Evolutionary conservation across 2,329 filamentous ascomycete genomes (phyloP).

Genomic region (Alternaria burnsii): DNA sequence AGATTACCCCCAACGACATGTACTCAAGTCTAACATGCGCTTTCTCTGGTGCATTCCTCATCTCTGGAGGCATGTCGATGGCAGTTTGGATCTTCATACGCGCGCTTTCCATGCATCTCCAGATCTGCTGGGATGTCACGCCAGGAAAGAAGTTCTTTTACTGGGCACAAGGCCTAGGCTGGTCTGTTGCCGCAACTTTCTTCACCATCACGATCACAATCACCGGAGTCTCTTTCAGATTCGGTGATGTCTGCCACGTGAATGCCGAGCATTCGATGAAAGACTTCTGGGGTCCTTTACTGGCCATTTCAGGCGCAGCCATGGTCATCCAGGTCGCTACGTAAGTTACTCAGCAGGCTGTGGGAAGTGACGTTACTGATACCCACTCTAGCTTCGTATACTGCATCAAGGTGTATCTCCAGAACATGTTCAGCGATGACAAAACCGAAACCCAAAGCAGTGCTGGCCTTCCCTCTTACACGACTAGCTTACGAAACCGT

Average conservation of each 20-base stretch:
- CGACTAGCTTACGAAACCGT: slow-evolving; percentile 77
- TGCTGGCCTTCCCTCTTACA: slow-evolving; percentile 73
- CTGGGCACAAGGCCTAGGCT: slow-evolving; percentile 79
- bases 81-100: slow-evolving; percentile 92
- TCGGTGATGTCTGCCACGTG: slow-evolving; percentile 91
- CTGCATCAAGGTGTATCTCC: slow-evolving; percentile 93
- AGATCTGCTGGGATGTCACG: slow-evolving; percentile 96
- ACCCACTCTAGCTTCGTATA: slow-evolving; percentile 64
- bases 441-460: slow-evolving; percentile 69
- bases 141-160: slow-evolving; percentile 92
- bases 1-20: slow-evolving; percentile 95
- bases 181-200: slow-evolving; percentile 81
- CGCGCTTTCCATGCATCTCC: slow-evolving; percentile 89
- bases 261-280: slow-evolving; percentile 86
- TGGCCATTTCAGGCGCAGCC: slow-evolving; percentile 78
- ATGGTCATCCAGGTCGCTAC: slow-evolving; percentile 85
- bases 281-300: slow-evolving; percentile 88
- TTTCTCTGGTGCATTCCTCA: slow-evolving; percentile 83
- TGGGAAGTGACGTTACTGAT: slow-evolving; percentile 21
- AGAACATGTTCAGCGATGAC: slow-evolving; percentile 76
- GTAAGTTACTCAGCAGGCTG: slow-evolving; percentile 58
- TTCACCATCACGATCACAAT: slow-evolving; percentile 79
- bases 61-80: slow-evolving; percentile 84
- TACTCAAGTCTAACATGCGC: slow-evolving; percentile 81
- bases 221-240: slow-evolving; percentile 93